These are phyloP conservation scores for Pharnaceum exiguum DNA, from an alignment of 148 eudicot genomes.

Conservation along the genomic window DNA sequence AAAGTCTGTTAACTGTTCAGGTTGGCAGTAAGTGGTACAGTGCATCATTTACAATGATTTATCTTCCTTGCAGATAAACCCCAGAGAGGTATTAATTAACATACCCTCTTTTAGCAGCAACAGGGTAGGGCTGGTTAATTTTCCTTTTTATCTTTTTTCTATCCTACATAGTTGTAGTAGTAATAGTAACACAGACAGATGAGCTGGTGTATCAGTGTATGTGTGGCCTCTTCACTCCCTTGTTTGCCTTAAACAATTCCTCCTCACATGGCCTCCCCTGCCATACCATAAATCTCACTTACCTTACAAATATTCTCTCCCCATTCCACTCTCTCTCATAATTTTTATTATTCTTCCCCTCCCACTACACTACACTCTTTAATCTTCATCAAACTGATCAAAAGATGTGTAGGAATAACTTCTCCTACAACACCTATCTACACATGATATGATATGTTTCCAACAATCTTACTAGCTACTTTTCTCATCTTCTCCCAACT, in stretches of 20 bases:
- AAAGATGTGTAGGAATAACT: slow-evolving; percentile 15
- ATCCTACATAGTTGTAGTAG: too few species aligned
- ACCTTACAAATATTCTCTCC: slow-evolving; percentile 18
- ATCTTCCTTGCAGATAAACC: neutral
- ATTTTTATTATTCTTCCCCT: neutral
- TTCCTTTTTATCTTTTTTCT: too few species aligned
- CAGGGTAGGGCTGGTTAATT: neutral
- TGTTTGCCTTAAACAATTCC: neutral
- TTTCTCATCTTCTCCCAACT: slow-evolving; percentile 3
- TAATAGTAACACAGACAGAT: too few species aligned
- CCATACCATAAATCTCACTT: slow-evolving; percentile 26
- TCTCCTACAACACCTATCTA: neutral
- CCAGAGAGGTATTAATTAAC: neutral
- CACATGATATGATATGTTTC: slow-evolving; percentile 7
- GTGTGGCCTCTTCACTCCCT: too few species aligned
- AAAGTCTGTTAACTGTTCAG: too few species aligned
- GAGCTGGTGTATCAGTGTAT: too few species aligned
- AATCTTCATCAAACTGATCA: neutral
- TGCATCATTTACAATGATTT: neutral
- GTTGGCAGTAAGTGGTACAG: neutral
- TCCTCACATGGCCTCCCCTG: slow-evolving; percentile 19
- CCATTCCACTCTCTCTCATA: neutral
- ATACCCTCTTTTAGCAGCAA: slow-evolving; percentile 6
- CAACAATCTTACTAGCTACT: neutral
- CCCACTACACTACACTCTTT: neutral